Evolutionary conservation across 441 rosid genomes (phyloP).

Genomic region (Adansonia rubrostipa): DNA sequence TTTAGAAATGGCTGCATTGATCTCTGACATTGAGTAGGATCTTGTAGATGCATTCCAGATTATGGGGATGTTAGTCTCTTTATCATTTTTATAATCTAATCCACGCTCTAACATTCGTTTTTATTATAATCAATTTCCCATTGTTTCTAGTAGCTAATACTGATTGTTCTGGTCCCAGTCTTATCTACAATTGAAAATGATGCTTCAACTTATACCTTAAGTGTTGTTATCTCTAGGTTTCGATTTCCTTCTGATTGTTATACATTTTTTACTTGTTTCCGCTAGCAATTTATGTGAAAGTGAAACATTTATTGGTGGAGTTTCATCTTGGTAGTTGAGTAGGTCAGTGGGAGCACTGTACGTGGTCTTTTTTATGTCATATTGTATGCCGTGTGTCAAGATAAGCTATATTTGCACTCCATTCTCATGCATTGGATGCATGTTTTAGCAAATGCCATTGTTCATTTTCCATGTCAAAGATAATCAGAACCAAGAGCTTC

Average conservation of each 20-base stretch:
- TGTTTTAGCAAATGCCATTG: neutral
- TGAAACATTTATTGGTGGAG: neutral
- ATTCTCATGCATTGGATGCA: neutral
- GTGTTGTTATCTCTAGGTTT: conserved; percentile 1
- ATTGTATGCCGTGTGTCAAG: neutral
- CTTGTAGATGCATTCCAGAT: neutral
- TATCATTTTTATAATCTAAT: neutral
- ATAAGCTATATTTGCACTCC: neutral
- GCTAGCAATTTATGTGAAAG: neutral
- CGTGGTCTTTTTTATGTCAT: neutral
- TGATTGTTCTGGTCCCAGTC: neutral
- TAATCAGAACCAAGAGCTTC: neutral
- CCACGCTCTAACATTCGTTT: neutral
- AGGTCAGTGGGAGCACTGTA: neutral
- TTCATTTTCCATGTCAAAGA: neutral
- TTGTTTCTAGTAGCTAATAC: neutral
- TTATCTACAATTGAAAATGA: neutral
- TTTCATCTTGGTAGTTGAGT: neutral
- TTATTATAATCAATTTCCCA: neutral
- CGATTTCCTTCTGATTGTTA: neutral
- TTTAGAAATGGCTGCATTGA: neutral
- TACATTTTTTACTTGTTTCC: neutral
- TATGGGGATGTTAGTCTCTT: neutral
- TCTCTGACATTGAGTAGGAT: conserved; percentile 1
- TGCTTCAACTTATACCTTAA: conserved; percentile 13